Conservation (phyloP, 225 moss, liverwort and hornwort genomes). For the Pseudoscleropodium purum region DNA sequence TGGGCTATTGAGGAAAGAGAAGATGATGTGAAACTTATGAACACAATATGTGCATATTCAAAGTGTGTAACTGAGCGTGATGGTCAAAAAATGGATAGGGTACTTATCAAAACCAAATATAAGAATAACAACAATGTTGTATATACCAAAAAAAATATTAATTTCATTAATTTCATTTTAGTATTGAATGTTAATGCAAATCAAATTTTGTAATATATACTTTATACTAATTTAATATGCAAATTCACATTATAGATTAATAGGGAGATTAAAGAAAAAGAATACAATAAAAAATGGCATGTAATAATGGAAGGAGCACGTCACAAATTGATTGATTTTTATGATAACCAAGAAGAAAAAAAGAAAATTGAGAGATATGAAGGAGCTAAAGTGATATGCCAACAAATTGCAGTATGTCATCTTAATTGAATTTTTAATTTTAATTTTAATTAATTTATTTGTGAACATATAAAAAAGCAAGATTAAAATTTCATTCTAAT, state of each 20-base stretch:
- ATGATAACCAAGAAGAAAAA: constrained; percentile 49
- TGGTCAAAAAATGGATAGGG: constrained; percentile 71
- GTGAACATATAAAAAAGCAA: not conserved
- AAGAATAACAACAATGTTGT: not conserved
- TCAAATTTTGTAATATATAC: too few species aligned
- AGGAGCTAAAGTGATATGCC: constrained; percentile 58
- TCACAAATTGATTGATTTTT: constrained; percentile 34
- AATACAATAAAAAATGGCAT: constrained; percentile 58
- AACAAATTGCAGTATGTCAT: constrained; percentile 62
- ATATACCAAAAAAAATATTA: too few species aligned
- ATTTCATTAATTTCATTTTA: not conserved
- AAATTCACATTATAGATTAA: constrained; percentile 27
- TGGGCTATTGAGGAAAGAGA: constrained; percentile 61
- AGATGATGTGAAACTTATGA: constrained; percentile 87
- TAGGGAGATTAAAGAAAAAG: constrained; percentile 35
- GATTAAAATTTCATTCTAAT: not conserved
- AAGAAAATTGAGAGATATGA: constrained; percentile 56
- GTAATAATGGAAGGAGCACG: constrained; percentile 65
- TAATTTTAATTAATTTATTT: not conserved
- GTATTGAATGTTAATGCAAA: too few species aligned
- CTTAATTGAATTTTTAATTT: not conserved
- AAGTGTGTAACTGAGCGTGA: constrained; percentile 82
- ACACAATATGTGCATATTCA: constrained; percentile 68
- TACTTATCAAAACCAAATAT: not conserved
- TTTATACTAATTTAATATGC: not conserved